These are phyloP conservation scores for Sporisorium exsertum DNA, from an alignment of 1,284 basidiomycete genomes.

Conservation along the genomic window DNA sequence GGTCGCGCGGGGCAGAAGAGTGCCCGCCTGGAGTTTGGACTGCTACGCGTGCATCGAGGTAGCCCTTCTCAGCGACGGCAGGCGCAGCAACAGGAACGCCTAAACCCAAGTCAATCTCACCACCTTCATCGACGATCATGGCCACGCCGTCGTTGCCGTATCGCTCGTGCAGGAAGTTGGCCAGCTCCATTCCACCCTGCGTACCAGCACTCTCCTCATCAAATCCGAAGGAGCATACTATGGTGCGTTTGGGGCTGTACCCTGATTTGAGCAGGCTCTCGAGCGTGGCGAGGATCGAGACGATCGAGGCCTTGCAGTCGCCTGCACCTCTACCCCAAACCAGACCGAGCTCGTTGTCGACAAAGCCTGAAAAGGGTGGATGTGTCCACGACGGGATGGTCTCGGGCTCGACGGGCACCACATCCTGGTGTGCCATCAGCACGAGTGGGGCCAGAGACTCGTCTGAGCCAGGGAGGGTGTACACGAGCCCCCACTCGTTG, in stretches of 20 bases:
- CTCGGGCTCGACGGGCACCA: slow-evolving; percentile 72
- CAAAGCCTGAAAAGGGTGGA: slow-evolving; percentile 72
- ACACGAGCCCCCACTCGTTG: slow-evolving; percentile 77
- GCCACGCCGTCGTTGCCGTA: slow-evolving; percentile 56
- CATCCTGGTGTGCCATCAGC: slow-evolving; percentile 77
- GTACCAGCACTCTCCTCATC: slow-evolving; percentile 75
- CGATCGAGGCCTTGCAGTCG: slow-evolving; percentile 70
- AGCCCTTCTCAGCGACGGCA: slow-evolving; percentile 77
- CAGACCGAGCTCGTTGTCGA: slow-evolving; percentile 70
- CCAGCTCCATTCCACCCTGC: slow-evolving; percentile 61
- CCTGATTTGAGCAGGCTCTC: slow-evolving; percentile 71
- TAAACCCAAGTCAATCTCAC: slow-evolving; percentile 34
- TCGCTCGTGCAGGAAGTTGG: slow-evolving; percentile 36
- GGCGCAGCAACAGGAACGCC: slow-evolving; percentile 70
- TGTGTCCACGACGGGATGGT: slow-evolving; percentile 72
- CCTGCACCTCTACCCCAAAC: slow-evolving; percentile 72
- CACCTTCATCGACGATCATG: slow-evolving; percentile 65
- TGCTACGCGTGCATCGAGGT: slow-evolving; percentile 68
- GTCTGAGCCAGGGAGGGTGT: slow-evolving; percentile 76
- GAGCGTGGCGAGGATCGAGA: slow-evolving; percentile 72
- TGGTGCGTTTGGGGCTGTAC: slow-evolving; percentile 70
- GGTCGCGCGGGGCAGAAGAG: slow-evolving; percentile 75
- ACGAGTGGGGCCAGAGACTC: slow-evolving; percentile 76
- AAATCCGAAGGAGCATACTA: slow-evolving; percentile 77
- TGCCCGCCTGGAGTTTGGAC: slow-evolving; percentile 75